Conservation (phyloP, 2,329 filamentous ascomycete genomes). For the Clonostachys solani region DNA sequence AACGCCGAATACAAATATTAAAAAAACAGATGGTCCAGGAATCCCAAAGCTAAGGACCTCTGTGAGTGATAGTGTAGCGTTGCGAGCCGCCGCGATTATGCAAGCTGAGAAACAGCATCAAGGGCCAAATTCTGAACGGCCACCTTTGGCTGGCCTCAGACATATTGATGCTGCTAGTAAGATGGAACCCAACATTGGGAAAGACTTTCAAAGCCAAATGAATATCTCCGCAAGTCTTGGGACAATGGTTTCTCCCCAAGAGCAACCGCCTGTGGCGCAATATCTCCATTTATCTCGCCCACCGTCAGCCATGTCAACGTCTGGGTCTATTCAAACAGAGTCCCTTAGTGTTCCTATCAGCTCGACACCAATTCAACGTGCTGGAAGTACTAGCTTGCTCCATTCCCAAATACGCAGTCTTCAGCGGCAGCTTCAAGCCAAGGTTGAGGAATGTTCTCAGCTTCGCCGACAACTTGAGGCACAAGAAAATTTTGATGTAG, state of each 20-base stretch:
- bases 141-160: neutral
- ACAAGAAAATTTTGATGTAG: constrained; percentile 34
- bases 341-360: neutral
- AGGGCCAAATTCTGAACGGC: neutral
- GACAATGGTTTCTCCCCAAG: constrained; percentile 27
- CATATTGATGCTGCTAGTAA: neutral
- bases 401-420: constrained; percentile 45
- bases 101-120: constrained; percentile 10
- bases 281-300: constrained; percentile 28
- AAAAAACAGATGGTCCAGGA: neutral
- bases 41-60: constrained; percentile 3
- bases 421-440: constrained; percentile 38
- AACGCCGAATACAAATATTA: neutral
- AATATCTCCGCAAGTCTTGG: constrained; percentile 23
- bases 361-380: constrained; percentile 10
- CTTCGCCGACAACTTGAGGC: constrained; percentile 41
- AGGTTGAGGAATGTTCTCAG: constrained; percentile 38
- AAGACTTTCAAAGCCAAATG: neutral
- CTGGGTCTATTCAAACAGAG: neutral
- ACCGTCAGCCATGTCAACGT: constrained; percentile 17
- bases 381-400: constrained; percentile 26
- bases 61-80: constrained; percentile 10
- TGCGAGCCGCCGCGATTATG: constrained; percentile 7
- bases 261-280: constrained; percentile 31
- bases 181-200: neutral